Base-by-base conservation (phyloP, 2,329 filamentous ascomycete genomes). In the Hypoxylon sp. region DNA sequence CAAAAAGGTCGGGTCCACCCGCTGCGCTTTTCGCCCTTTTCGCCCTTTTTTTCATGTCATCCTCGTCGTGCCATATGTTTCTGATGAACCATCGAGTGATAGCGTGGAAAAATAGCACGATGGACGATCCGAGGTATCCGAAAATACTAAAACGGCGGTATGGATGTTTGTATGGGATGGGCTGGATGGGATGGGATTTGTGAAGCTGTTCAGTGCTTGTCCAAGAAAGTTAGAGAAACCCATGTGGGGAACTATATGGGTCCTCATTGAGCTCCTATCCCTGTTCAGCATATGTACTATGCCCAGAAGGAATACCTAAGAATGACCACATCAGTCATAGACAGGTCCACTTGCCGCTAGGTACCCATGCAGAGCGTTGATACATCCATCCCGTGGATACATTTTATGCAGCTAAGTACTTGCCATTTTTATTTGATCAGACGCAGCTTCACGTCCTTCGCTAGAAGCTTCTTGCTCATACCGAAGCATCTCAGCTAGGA, bases 31-130 rank as follows among this genome's bases (percentile, higher is more conserved):
- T 44, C 26, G 17, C 19, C 29, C 37, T 25, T 25, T 5, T 6
- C 21, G n/a, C n/a, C n/a, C n/a, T n/a, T n/a, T n/a, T n/a, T n/a
- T n/a, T n/a, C n/a, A n/a, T 43, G 44, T 41, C 26, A 44, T 55
- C 46, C 16, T 50, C 31, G n/a, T 52, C 40, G 47, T 27, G 46
- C 55, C 55, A 55, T 55, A 35, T 46, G 46, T 55, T 42, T 55
- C 55, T 51, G 36, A 43, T 26, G 35, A 51, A 35, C 44, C 47
- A 38, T 52, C 44, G 40, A 49, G 42, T 30, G 43, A 58, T 50
- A 58, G 51, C 38, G 27, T 50, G 35, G 42, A 31, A 52, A 58
- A 55, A 58, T 55, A 58, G 55, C 49, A 55, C 55, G 51, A 58
- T 52, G 47, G 41, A 11, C 27, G 12, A 58, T 58, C 55, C 55